Percentiles rank a stretch among this genome's conserved stretches.
phyloP scores from a whole-genome alignment of 1,284 basidiomycete genomes.

The Ceratobasidium sp. region DNA sequence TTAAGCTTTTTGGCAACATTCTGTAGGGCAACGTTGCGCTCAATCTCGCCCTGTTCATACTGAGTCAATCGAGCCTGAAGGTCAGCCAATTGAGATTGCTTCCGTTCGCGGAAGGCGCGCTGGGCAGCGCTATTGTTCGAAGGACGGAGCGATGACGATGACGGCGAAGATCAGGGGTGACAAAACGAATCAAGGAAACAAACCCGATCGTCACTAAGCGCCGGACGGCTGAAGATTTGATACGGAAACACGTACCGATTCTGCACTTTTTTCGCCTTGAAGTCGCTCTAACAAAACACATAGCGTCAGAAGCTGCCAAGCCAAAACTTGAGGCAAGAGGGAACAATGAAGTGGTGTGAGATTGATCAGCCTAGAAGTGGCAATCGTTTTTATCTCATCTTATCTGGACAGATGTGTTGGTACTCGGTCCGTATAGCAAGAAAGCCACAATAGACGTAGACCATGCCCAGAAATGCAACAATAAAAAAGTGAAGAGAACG shows the following conservation, averaged over 20 bases:
- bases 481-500: neutral
- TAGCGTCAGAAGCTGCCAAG: neutral
- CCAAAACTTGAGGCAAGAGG: neutral
- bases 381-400: constrained; percentile 29
- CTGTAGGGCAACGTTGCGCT: constrained; percentile 87
- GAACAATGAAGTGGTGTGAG: neutral
- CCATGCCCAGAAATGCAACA: neutral
- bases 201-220: constrained; percentile 36
- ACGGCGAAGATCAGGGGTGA: neutral
- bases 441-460: constrained; percentile 5
- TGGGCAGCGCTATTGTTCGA: constrained; percentile 76
- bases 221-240: constrained; percentile 42
- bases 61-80: constrained; percentile 86
- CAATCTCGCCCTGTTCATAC: constrained; percentile 90
- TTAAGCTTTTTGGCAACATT: constrained; percentile 86
- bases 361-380: neutral
- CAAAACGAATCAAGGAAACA: neutral
- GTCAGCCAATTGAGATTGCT: constrained; percentile 89
- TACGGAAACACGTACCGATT: constrained; percentile 65
- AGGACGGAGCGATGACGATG: constrained; percentile 3
- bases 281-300: constrained; percentile 20
- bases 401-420: constrained; percentile 61
- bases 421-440: constrained; percentile 51
- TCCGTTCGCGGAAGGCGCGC: constrained; percentile 89
- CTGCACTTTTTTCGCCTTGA: constrained; percentile 56